Conservation (phyloP, 2,329 filamentous ascomycete species). For the Biscogniauxia sp. region DNA sequence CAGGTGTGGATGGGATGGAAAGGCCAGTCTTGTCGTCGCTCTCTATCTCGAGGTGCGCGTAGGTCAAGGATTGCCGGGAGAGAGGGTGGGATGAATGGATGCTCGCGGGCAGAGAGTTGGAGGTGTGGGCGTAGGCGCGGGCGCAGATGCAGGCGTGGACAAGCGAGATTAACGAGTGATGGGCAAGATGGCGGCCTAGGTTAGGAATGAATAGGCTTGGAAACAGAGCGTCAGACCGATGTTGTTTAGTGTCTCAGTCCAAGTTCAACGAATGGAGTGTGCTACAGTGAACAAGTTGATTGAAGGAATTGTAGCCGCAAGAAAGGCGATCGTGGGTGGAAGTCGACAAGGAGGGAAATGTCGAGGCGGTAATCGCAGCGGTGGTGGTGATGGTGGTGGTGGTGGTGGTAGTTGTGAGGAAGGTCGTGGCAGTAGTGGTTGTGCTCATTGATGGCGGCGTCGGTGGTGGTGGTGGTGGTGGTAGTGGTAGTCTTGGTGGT, state of each 20-base stretch:
- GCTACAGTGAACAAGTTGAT: not conserved
- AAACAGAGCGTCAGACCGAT: not conserved
- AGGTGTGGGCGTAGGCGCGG: too few species aligned
- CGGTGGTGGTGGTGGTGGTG: not conserved
- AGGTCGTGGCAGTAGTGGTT: too few species aligned
- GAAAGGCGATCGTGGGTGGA: too few species aligned
- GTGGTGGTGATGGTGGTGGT: too few species aligned
- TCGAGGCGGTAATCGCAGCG: not conserved
- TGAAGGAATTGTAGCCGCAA: not conserved
- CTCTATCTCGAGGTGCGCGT: not conserved
- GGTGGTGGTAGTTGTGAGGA: too few species aligned
- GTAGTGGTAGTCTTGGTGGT: too few species aligned
- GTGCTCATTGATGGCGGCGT: too few species aligned
- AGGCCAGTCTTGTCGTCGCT: constrained; percentile 1
- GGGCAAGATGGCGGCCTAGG: too few species aligned
- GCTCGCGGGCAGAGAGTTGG: too few species aligned
- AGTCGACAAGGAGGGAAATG: too few species aligned
- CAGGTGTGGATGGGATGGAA: constrained; percentile 7
- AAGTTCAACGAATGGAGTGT: not conserved
- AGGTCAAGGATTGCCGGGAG: not conserved
- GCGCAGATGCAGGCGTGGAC: not conserved
- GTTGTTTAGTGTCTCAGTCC: not conserved
- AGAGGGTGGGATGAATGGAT: not conserved
- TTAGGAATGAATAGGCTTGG: not conserved
- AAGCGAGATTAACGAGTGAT: not conserved